phyloP scores from a whole-genome alignment of 2,329 filamentous ascomycete genomes.

The Xylariaceae sp. region DNA sequence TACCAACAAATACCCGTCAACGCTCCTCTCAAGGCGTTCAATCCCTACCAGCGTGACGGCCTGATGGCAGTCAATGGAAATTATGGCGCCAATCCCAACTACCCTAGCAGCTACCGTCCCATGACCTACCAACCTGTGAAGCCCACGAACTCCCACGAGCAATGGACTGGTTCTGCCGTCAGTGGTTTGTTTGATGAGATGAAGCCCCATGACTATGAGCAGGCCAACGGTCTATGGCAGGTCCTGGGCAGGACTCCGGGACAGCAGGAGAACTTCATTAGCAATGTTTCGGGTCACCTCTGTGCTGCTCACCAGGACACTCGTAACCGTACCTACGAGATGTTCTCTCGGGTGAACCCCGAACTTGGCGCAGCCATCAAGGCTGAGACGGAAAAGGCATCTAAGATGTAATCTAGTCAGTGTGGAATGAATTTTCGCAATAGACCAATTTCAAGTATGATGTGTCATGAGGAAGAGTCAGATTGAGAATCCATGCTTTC shows the following conservation, averaged over 20 bases:
- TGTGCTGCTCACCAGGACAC: slow-evolving; percentile 49
- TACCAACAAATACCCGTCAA: slow-evolving; percentile 55
- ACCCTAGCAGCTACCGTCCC: slow-evolving; percentile 40
- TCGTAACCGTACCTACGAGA: slow-evolving; percentile 54
- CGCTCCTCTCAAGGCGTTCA: slow-evolving; percentile 48
- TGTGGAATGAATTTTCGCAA: too few relatives aligned
- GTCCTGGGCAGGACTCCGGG: slow-evolving; percentile 44
- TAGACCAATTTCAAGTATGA: too few relatives aligned
- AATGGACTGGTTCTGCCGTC: slow-evolving; percentile 42
- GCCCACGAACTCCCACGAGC: slow-evolving; percentile 39
- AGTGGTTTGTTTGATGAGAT: slow-evolving; percentile 41
- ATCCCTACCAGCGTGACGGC: slow-evolving; percentile 69
- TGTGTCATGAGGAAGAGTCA: neutral
- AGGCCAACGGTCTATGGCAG: slow-evolving; percentile 40
- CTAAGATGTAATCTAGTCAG: neutral
- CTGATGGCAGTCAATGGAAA: slow-evolving; percentile 65
- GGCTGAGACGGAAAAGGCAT: slow-evolving; percentile 44
- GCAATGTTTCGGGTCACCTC: slow-evolving; percentile 56
- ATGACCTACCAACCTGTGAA: slow-evolving; percentile 39
- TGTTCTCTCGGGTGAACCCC: slow-evolving; percentile 54
- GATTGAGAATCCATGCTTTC: neutral
- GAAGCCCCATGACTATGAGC: slow-evolving; percentile 42
- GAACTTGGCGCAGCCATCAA: slow-evolving; percentile 49
- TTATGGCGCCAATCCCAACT: slow-evolving; percentile 56
- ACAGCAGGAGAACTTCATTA: slow-evolving; percentile 58